These are phyloP conservation scores for Rhododendron simsii DNA, from an alignment of 148 eudicot species.

Conservation along the genomic window DNA sequence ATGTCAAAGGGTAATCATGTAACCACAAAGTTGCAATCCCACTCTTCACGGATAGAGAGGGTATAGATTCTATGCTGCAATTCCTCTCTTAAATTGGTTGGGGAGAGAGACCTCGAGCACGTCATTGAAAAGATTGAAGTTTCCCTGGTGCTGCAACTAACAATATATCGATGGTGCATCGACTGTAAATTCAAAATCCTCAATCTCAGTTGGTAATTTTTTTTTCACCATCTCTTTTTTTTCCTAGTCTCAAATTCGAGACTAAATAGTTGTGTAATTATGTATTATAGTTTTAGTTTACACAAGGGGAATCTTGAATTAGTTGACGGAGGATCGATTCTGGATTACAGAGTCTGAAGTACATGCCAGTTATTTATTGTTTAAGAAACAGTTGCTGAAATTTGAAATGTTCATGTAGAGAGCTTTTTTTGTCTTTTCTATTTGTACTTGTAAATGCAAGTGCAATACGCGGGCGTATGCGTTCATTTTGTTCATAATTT, in stretches of 20 bases:
- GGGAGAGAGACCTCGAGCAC: not conserved
- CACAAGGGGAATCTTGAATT: too few relatives aligned
- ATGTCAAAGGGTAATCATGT: not conserved
- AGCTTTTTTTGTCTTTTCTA: too few relatives aligned
- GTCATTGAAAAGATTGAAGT: not conserved
- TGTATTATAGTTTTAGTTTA: not conserved
- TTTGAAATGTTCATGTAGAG: not conserved
- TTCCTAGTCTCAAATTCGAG: not conserved
- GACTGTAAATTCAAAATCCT: constrained; percentile 5
- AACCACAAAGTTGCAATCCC: not conserved
- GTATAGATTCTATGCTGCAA: not conserved
- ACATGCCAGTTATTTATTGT: not conserved
- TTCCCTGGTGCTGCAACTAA: not conserved
- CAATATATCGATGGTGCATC: not conserved
- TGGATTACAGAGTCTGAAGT: not conserved
- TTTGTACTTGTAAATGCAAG: not conserved
- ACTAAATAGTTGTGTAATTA: not conserved
- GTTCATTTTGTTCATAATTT: not conserved
- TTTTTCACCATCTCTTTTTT: not conserved
- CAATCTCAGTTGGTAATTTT: not conserved
- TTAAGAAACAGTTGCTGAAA: not conserved
- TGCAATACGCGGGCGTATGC: not conserved
- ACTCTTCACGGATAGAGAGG: not conserved
- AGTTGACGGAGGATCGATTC: not conserved
- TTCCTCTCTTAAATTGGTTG: not conserved